Evolutionary conservation across 1,139 yeast species (phyloP).

Genomic region (Wickerhamiella infanticola): DNA sequence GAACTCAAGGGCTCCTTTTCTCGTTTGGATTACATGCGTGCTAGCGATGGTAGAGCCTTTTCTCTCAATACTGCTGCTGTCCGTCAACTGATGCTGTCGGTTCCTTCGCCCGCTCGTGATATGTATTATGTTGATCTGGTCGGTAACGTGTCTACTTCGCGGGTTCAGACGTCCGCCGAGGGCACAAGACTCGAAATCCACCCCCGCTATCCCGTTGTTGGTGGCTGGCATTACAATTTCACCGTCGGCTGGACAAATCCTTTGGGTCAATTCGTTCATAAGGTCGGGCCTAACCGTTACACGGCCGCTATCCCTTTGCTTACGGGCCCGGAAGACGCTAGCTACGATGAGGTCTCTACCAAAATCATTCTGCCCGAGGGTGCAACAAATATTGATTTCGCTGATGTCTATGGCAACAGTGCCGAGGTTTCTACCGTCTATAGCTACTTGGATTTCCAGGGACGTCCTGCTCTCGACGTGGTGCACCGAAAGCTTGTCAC

Average conservation of each 20-base stretch:
- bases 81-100: slow-evolving; percentile 33
- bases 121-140: slow-evolving; percentile 77
- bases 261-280: slow-evolving; percentile 38
- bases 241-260: slow-evolving; percentile 81
- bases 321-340: slow-evolving; percentile 51
- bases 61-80: slow-evolving; percentile 25
- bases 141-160: slow-evolving; percentile 85
- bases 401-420: slow-evolving; percentile 26
- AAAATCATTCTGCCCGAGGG: slow-evolving; percentile 79
- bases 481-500: slow-evolving; percentile 52
- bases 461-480: slow-evolving; percentile 66
- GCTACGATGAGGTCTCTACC: slow-evolving; percentile 45
- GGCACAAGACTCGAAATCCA: slow-evolving; percentile 34
- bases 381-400: slow-evolving; percentile 44
- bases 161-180: slow-evolving; percentile 29
- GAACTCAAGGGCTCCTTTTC: slow-evolving; percentile 46
- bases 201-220: slow-evolving; percentile 88
- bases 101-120: slow-evolving; percentile 38
- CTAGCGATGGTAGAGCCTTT: slow-evolving; percentile 15
- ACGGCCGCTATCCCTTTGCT: slow-evolving; percentile 55
- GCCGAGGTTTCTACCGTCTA: slow-evolving; percentile 25
- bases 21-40: slow-evolving; percentile 51
- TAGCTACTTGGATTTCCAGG: slow-evolving; percentile 65
- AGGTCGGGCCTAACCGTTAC: slow-evolving; percentile 31
- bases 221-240: slow-evolving; percentile 93